Evolutionary conservation across 345 rosid genomes (phyloP), one percentile per base, ranked within the genome.

Genomic region (Acer negundo): DNA sequence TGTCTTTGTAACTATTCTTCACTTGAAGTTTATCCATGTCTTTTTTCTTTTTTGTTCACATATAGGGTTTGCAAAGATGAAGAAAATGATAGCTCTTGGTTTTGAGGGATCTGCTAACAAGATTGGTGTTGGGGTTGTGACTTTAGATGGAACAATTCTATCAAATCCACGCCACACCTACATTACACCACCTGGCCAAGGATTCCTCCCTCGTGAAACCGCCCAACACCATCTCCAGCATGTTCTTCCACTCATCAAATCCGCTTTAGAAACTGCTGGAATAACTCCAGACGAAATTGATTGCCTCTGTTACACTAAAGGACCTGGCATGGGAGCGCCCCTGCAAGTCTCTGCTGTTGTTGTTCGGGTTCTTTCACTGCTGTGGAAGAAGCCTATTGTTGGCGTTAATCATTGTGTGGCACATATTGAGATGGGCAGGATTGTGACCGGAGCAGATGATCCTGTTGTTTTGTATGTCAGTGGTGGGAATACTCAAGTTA

Each of bases 401-500:
- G 97, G 88, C 0, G 97, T 94, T 69, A 97, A 97, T 78, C 99
- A 97, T 56, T 97, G 99, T 35, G 99, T 97, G 69, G 99, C 98
- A 0, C 99, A 96, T 77, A 94, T 94, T 67, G 99, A 97, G 88
- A 97, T 97, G 98, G 98, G 97, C 38, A 86, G 98, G 86, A 84
- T 97, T 51, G 97, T 96, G 61, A 96, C 98, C 8, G 97, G 97
- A 61, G 97, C 98, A 0, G 89, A 81, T 83, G 99, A 93, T 67
- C 99, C 98, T 19, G 97, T 94, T 74, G 98, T 94, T 35, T 62
- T 97, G 86, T 97, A 97, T 83, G 99, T 93, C 19, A 97, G 99
- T 49, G 99, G 99, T 62, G 98, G 99, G 65, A 97, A 97, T 78
- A 97, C 99, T n/a, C 97, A 93, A 83, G 98, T 94, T 23, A 97